A percentile compares a stretch with the other conserved stretches of the same genome.
Conservation (phyloP, 345 rosid species). For the Syzygium aqueum region DNA sequence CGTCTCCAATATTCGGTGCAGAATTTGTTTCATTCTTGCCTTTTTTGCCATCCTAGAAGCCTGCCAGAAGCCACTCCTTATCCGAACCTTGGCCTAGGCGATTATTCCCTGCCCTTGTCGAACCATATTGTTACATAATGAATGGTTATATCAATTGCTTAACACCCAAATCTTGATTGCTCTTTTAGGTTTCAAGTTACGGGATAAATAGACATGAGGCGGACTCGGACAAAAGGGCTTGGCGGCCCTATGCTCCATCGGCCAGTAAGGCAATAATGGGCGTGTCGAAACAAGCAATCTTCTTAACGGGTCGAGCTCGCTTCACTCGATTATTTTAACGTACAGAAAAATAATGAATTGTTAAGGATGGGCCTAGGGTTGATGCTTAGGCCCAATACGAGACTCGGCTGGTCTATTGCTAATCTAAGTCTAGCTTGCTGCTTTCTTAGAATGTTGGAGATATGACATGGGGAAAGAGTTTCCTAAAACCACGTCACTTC, state of each 20-base stretch:
- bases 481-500: background rate
- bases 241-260: background rate
- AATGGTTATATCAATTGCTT: background rate
- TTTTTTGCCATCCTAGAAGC: background rate
- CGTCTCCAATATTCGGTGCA: background rate
- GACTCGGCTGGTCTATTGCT: background rate
- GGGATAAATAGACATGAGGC: background rate
- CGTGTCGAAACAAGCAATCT: background rate
- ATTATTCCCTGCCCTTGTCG: accelerated
- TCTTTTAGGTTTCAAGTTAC: background rate
- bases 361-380: background rate
- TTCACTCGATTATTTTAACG: background rate
- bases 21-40: background rate
- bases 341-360: background rate
- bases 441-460: background rate
- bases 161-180: background rate
- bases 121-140: background rate
- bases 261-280: background rate
- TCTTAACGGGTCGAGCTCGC: background rate
- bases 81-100: too few species aligned
- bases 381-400: background rate
- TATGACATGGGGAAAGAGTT: background rate
- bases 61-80: accelerated
- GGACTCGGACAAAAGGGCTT: accelerated
- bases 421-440: background rate